A percentile compares a stretch with the other conserved stretches of the same genome.
Evolutionary conservation across 2,329 filamentous ascomycete species (phyloP).

Genomic region (Aspergillus fumigatiaffinis): DNA sequence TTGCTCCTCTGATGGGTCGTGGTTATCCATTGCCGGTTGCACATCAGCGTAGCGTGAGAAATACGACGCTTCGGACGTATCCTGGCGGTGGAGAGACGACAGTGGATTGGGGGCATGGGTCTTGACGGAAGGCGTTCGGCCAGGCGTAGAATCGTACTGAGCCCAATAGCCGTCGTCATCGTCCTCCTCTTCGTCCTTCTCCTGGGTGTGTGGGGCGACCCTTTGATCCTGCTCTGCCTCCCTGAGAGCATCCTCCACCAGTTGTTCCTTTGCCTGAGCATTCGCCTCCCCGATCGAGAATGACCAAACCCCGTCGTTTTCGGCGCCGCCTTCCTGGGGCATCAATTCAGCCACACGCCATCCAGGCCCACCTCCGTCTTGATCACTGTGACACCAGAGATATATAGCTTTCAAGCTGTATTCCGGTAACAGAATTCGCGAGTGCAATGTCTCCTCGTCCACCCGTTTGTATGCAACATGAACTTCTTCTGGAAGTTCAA

Average conservation of each 20-base stretch:
- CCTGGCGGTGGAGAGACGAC: conserved; percentile 26
- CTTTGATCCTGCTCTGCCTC: conserved; percentile 23
- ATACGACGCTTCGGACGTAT: conserved; percentile 54
- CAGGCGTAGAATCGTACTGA: conserved; percentile 57
- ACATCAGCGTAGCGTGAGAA: conserved; percentile 60
- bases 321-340: conserved; percentile 47
- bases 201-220: conserved; percentile 12
- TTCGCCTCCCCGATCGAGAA: conserved; percentile 53
- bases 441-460: conserved; percentile 60
- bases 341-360: conserved; percentile 60
- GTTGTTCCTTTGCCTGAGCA: conserved; percentile 36
- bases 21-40: conserved; percentile 60
- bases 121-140: conserved; percentile 45
- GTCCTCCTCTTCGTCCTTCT: conserved; percentile 45
- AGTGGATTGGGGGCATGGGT: conserved; percentile 27
- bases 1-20: conserved; percentile 57
- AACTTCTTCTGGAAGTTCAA: conserved; percentile 58
- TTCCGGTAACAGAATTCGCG: conserved; percentile 51
- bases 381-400: conserved; percentile 58
- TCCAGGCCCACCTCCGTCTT: conserved; percentile 48
- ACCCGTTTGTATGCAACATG: conserved; percentile 54
- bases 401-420: conserved; percentile 55
- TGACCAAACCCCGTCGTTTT: conserved; percentile 52
- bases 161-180: conserved; percentile 65
- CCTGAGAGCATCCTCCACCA: conserved; percentile 35